These are phyloP conservation scores for Trypanosoma cruzi DNA, from an alignment of 208 protist species.

Conservation along the genomic window DNA sequence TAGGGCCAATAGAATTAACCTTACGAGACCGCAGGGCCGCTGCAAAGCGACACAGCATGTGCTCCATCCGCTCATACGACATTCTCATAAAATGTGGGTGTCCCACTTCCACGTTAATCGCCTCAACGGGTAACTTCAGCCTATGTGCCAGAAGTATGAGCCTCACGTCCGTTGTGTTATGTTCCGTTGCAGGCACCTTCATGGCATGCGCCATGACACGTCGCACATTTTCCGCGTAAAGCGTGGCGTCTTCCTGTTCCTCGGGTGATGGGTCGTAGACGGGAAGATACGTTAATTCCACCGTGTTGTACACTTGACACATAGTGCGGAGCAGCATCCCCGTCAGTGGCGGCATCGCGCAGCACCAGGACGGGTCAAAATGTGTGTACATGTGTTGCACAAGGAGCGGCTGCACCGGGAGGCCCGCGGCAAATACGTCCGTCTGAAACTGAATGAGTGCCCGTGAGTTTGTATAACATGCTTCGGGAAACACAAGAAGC, in stretches of 20 bases:
- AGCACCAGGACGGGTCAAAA: conserved; percentile 37
- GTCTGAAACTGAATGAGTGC: conserved; percentile 47
- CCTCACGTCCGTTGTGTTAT: conserved; percentile 16
- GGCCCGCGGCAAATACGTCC: conserved; percentile 40
- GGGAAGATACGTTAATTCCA: conserved; percentile 43
- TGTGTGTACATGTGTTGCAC: conserved; percentile 35
- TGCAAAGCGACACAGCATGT: conserved; percentile 19
- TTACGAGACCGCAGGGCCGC: neutral
- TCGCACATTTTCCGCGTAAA: conserved; percentile 36
- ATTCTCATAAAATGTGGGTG: conserved; percentile 20
- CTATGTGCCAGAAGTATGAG: conserved; percentile 2
- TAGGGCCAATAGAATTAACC: neutral
- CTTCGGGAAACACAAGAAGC: conserved; percentile 59
- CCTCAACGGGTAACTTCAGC: conserved; percentile 10
- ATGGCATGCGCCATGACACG: conserved; percentile 24
- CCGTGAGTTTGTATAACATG: conserved; percentile 49
- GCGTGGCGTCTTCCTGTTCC: conserved; percentile 30
- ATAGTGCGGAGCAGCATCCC: conserved; percentile 28
- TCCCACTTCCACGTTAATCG: conserved; percentile 16
- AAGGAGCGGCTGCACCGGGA: conserved; percentile 58
- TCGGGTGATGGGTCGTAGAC: conserved; percentile 28
- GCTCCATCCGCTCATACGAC: conserved; percentile 16
- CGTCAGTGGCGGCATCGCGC: neutral
- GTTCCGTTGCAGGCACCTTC: conserved; percentile 24
- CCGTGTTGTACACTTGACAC: conserved; percentile 28